phyloP scores from a whole-genome alignment of 441 rosid genomes.

The Francoa sonchifolia region DNA sequence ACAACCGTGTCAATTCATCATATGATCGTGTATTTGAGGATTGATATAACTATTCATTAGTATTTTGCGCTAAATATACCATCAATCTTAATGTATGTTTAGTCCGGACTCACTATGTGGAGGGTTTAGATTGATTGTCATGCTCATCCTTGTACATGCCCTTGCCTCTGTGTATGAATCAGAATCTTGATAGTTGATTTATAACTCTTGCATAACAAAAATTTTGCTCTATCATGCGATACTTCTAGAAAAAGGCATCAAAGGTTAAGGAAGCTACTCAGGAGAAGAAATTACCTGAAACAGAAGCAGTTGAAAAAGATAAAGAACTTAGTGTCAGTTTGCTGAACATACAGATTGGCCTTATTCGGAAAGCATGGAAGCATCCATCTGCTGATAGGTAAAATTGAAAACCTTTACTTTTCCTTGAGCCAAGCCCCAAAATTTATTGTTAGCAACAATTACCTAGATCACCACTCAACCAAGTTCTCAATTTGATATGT shows the following conservation, averaged over 20 bases:
- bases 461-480: no score
- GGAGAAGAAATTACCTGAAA: slow-evolving; percentile 50
- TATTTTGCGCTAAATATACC: no score
- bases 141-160: no score
- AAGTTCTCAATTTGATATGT: slow-evolving; percentile 3
- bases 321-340: slow-evolving; percentile 77
- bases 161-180: no score
- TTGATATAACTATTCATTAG: no score
- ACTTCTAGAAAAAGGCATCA: slow-evolving; percentile 36
- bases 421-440: no score
- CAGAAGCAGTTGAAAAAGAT: slow-evolving; percentile 53
- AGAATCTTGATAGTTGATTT: background rate
- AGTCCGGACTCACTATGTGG: no score
- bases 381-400: slow-evolving; percentile 99
- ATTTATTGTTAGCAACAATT: no score
- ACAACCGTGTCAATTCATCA: no score
- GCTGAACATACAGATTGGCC: slow-evolving; percentile 83
- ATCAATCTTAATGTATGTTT: no score
- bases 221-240: slow-evolving; percentile 5
- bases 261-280: slow-evolving; percentile 30
- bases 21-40: no score
- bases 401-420: slow-evolving; percentile 12
- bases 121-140: no score
- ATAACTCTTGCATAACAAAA: slow-evolving; percentile 5
- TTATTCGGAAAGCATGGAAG: slow-evolving; percentile 83